Evolutionary conservation across 805 yeast species (phyloP), one percentile per base, ranked within the genome.

Genomic region (Teunomyces pallodes): DNA sequence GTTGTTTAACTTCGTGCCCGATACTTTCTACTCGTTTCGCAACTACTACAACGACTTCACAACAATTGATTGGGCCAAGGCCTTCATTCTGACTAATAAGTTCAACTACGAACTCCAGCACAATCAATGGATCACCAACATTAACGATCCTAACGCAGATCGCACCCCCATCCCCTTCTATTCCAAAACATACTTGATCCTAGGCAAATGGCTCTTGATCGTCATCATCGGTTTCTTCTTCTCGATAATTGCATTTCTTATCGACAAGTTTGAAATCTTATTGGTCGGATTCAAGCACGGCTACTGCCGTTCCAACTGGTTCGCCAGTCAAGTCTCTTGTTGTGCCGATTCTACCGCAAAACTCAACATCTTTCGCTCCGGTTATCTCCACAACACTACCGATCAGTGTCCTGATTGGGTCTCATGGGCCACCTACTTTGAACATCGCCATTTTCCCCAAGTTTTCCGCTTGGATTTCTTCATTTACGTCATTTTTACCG

Each of bases 11-110:
- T 12, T 56, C 60, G 26, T 55, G 9, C 26, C 39, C 5, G 39
- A 52, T 27, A 42, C 58, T 4, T 47, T 61, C 24, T 57, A 54
- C 46, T 24, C 60, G 12, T 40, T 60, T 13, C 46, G 76, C 24
- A 70, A 67, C 52, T 78, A 67, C 64, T 81, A 81, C 58, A 82
- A 81, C 57, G 84, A 81, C 60, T 81, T 80, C 61, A 80, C 86
- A 17, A 79, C 84, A 14, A 77, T 80, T 13, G 86, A 81, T 61
- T 81, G 85, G 84, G 75, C 78, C 2, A 70, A 72, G 28, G 82
- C 80, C 29, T 70, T 72, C 32, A 64, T 79, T 28, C 64, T 65
- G 46, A 76, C 76, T 45, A 73, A 79, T 31, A 64, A 60, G 36
- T 62, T 79, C 35, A 64, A 70, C 51, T 75, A 65, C 51, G 61